phyloP scores from a whole-genome alignment of 768 basidiomycete genomes.

The Hebeloma cylindrosporum region DNA sequence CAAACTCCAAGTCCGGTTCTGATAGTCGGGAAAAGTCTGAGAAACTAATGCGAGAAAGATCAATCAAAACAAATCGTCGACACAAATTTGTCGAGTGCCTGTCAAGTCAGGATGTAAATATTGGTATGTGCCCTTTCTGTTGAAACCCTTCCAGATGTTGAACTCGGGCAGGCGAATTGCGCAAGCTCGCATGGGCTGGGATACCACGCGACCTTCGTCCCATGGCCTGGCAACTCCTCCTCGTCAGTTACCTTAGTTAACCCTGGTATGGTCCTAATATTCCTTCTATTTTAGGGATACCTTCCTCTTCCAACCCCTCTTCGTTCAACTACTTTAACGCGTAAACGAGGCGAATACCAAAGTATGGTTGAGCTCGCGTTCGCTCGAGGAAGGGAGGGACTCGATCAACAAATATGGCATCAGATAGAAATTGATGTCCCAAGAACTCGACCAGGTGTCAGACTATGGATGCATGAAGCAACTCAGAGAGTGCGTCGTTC shows the following conservation, averaged over 20 bases:
- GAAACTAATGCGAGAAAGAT: slow-evolving; percentile 69
- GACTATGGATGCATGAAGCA: slow-evolving; percentile 85
- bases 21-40: slow-evolving; percentile 47
- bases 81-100: slow-evolving; percentile 84
- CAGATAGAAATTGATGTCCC: slow-evolving; percentile 99
- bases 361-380: slow-evolving; percentile 90
- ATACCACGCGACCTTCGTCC: slow-evolving; percentile 86
- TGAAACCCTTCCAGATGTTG: slow-evolving; percentile 7
- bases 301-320: slow-evolving; percentile 81
- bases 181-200: slow-evolving; percentile 94
- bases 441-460: slow-evolving; percentile 87
- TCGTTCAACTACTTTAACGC: slow-evolving; percentile 71
- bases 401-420: slow-evolving; percentile 99
- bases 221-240: slow-evolving; percentile 90
- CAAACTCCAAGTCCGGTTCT: slow-evolving; percentile 23
- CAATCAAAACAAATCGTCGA: slow-evolving; percentile 74
- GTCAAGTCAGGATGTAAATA: slow-evolving; percentile 73
- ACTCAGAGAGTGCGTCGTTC: slow-evolving; percentile 76
- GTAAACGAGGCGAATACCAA: slow-evolving; percentile 91
- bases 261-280: slow-evolving; percentile 8
- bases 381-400: slow-evolving; percentile 75
- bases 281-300: slow-evolving; percentile 65
- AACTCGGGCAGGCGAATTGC: slow-evolving; percentile 61
- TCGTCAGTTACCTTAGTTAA: slow-evolving; percentile 52
- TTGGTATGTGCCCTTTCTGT: slow-evolving; percentile 50